Conservation (phyloP, 2,329 filamentous ascomycete genomes). For the Penicillium sp. region DNA sequence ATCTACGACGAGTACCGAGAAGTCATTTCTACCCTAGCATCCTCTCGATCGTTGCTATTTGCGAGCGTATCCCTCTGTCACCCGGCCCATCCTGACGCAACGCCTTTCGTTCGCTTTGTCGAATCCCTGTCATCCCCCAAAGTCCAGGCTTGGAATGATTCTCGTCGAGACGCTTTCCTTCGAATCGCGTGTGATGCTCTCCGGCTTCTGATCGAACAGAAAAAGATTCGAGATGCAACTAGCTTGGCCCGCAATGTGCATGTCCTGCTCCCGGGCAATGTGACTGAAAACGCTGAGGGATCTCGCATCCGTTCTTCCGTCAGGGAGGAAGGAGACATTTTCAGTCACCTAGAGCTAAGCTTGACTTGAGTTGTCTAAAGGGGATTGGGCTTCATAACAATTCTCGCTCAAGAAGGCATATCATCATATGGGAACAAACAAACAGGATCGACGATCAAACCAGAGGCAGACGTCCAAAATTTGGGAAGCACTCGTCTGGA, state of each 20-base stretch:
- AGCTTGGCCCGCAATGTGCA: constrained; percentile 33
- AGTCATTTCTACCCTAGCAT: constrained; percentile 21
- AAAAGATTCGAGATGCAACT: constrained; percentile 29
- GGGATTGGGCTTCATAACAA: neutral
- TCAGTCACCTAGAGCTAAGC: constrained; percentile 9
- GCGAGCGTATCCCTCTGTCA: constrained; percentile 38
- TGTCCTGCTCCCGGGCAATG: constrained; percentile 28
- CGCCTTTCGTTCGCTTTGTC: constrained; percentile 31
- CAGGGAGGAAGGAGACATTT: constrained; percentile 24
- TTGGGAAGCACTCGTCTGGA: neutral
- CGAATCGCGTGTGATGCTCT: constrained; percentile 39
- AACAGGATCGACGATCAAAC: neutral
- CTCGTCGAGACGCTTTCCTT: constrained; percentile 30
- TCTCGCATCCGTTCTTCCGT: constrained; percentile 14
- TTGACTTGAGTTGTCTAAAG: neutral
- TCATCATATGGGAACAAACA: neutral
- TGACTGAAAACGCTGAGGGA: constrained; percentile 10
- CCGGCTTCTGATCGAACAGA: constrained; percentile 36
- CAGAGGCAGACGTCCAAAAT: neutral
- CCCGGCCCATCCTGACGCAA: constrained; percentile 35
- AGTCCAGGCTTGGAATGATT: constrained; percentile 18
- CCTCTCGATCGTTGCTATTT: constrained; percentile 24
- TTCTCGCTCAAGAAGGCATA: neutral
- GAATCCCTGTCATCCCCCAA: constrained; percentile 20
- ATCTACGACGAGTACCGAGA: constrained; percentile 36